Evolutionary conservation across 2,329 filamentous ascomycete genomes (phyloP).

Genomic region (Calonectria crousiana): DNA sequence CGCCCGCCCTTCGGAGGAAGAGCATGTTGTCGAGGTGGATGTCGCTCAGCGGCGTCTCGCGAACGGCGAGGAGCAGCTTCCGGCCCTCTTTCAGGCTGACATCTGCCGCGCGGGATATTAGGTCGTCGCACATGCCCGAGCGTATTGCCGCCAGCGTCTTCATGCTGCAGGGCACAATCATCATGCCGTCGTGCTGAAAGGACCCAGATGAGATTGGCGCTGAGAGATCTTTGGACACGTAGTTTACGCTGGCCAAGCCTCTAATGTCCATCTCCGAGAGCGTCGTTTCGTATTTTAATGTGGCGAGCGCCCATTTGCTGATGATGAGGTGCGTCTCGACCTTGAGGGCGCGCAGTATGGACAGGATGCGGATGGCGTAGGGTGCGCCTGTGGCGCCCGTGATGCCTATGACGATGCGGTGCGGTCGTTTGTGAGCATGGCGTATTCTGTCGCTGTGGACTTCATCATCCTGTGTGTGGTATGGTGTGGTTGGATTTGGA

Average conservation of each 20-base stretch:
- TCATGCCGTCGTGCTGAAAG: conserved; percentile 55
- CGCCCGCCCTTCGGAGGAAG: conserved; percentile 50
- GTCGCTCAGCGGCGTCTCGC: conserved; percentile 60
- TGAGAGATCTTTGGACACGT: neutral
- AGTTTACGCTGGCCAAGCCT: neutral
- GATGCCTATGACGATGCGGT: conserved; percentile 14
- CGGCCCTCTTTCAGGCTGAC: conserved; percentile 60
- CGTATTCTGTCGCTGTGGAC: neutral
- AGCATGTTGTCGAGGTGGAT: conserved; percentile 62
- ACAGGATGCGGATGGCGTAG: neutral
- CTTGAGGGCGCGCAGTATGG: neutral
- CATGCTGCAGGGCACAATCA: conserved; percentile 61
- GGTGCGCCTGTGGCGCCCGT: conserved; percentile 14
- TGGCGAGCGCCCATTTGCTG: conserved; percentile 9
- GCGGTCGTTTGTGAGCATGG: conserved; percentile 15
- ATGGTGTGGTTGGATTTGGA: neutral
- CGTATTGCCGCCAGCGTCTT: conserved; percentile 59
- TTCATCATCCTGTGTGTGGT: neutral
- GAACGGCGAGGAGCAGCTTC: conserved; percentile 53
- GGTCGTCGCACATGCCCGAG: conserved; percentile 57
- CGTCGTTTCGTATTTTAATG: conserved; percentile 9
- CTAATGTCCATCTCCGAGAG: neutral
- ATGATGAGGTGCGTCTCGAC: conserved; percentile 20
- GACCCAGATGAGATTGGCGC: conserved; percentile 13
- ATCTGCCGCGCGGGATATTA: conserved; percentile 60